Base-by-base conservation (phyloP, 2,329 filamentous ascomycete species). In the Phialocephala subalpina region DNA sequence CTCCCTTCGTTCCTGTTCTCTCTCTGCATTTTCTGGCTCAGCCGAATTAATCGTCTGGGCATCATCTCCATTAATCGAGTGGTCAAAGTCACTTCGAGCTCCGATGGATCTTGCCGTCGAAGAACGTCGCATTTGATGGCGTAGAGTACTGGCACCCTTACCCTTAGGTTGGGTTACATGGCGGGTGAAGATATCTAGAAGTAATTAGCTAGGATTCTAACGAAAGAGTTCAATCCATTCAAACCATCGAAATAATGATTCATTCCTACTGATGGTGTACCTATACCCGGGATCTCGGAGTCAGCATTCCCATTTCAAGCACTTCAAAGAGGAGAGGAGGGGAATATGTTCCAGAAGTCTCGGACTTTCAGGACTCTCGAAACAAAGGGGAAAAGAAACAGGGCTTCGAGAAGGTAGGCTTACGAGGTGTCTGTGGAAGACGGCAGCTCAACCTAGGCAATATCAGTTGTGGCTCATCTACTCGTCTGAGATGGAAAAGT, bases 391-490 rank as follows among this genome's bases (percentile, higher is more conserved):
- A n/a, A n/a, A n/a, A n/a, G n/a, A n/a, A n/a, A n/a, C n/a, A n/a
- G n/a, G n/a, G n/a, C n/a, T n/a, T n/a, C n/a, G n/a, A n/a, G n/a
- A n/a, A n/a, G 2, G 90, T 89, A 1, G 95, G 94, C 2, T 94
- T 97, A 58, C 94, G 92, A 16, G 96, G 96, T 0, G 96, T 98
- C 75, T 97, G 93, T 1, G 95, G 94, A 16, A 97, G 88, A 74
- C 94, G 92, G 78, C 94, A 97, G 77, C 89, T 96, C 76, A 97
- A 86, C 72, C 92, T 95, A 70, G 64, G 49, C 2, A 63, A 60
- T 52, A 77, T 87, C 79, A 88, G 83, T 74, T 66, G 33, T 45
- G 53, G 27, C 29, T 7, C 58, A n/a, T 53, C 12, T 45, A 22
- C 29, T 7, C 58, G 18, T 53, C 12, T 45, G 29, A 33, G 9